These are phyloP conservation scores for Selaginella tamariscina DNA, from an alignment of 75 land plant species.

Conservation along the genomic window DNA sequence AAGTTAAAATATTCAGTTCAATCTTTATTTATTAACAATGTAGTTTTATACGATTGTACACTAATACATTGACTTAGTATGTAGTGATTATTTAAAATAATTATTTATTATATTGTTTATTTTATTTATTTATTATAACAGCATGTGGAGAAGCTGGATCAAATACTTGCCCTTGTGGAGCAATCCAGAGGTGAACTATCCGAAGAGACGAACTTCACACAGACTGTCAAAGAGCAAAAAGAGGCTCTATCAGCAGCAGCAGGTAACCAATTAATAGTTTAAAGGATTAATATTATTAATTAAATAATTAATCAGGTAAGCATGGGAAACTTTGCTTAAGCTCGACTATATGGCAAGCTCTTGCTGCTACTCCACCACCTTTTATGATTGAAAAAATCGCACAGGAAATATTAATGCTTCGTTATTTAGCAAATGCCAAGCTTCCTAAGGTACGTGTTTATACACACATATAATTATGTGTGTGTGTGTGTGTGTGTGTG, in stretches of 20 bases:
- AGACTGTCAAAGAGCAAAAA: conserved; percentile 15
- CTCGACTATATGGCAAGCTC: conserved; percentile 15
- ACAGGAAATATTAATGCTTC: conserved; percentile 20
- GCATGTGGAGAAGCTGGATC: conserved; percentile 4
- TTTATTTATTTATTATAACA: neutral
- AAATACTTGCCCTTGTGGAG: conserved; percentile 16
- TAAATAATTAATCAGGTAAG: no score
- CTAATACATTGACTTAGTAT: no score
- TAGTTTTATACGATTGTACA: no score
- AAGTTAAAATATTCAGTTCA: no score
- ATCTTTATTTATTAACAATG: no score
- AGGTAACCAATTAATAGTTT: no score
- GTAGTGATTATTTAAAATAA: no score
- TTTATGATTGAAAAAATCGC: conserved; percentile 15
- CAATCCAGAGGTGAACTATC: neutral
- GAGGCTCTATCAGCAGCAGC: neutral
- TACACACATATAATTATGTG: neutral
- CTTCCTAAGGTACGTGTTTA: conserved; percentile 16
- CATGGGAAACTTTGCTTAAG: conserved; percentile 14
- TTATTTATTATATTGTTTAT: no score
- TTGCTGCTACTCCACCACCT: neutral
- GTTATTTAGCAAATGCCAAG: conserved; percentile 18
- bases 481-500: no score
- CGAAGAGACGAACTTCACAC: conserved; percentile 6
- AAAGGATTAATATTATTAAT: no score